Evolutionary conservation across 345 rosid genomes (phyloP).

Genomic region (Limnanthes douglasii): DNA sequence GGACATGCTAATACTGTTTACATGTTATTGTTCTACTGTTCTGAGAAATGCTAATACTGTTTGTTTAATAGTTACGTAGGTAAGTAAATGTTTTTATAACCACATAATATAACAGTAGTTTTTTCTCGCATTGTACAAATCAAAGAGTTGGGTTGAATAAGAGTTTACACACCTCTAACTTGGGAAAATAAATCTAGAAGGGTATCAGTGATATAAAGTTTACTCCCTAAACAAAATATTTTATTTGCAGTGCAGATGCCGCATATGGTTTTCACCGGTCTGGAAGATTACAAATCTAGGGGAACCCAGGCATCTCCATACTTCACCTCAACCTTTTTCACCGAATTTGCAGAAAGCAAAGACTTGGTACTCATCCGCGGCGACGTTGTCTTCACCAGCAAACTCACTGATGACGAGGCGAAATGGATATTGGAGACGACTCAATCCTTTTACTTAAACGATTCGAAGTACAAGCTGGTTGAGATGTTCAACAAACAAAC

Average conservation of each 20-base stretch:
- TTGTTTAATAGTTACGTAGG: too few species aligned
- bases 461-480: slow-evolving; percentile 57
- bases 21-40: too few species aligned
- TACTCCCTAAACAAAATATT: too few species aligned
- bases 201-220: too few species aligned
- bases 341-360: slow-evolving; percentile 68
- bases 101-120: too few species aligned
- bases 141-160: too few species aligned
- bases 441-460: slow-evolving; percentile 84
- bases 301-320: slow-evolving; percentile 95
- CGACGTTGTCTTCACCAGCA: slow-evolving; percentile 79
- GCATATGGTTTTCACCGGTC: slow-evolving; percentile 80
- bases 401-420: slow-evolving; percentile 74
- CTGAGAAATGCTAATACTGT: too few species aligned
- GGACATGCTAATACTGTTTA: too few species aligned
- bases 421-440: slow-evolving; percentile 84
- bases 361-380: slow-evolving; percentile 78
- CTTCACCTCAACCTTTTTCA: slow-evolving; percentile 49
- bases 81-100: too few species aligned
- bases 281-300: slow-evolving; percentile 95
- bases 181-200: too few species aligned
- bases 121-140: too few species aligned
- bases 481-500: slow-evolving; percentile 73
- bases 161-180: too few species aligned
- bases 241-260: slow-evolving; percentile 74